A percentile compares a stretch with the other conserved stretches of the same genome.
These are phyloP conservation scores for Mrakia frigida DNA, from an alignment of 768 basidiomycete genomes.

Conservation along the genomic window DNA sequence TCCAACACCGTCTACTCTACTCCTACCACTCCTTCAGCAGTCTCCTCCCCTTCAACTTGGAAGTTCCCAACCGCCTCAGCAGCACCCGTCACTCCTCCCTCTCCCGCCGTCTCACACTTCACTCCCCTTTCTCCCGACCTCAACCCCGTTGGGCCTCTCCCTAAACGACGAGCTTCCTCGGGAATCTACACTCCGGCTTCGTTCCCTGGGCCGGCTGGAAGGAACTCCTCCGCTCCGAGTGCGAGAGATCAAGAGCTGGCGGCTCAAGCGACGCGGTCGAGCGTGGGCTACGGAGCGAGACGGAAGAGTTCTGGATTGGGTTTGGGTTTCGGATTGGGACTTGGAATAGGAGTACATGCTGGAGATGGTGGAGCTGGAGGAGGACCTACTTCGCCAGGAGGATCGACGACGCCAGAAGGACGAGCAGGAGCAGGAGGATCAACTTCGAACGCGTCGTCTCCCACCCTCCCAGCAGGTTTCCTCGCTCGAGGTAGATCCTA, in stretches of 20 bases:
- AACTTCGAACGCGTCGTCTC: not conserved
- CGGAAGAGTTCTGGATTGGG: not conserved
- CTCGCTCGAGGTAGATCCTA: not conserved
- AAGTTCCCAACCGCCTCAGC: not conserved
- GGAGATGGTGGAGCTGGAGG: not conserved
- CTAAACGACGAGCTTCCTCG: not conserved
- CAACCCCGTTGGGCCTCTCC: not conserved
- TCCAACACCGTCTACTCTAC: not conserved
- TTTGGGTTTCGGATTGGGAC: not conserved
- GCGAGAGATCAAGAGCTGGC: not conserved
- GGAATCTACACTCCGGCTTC: not conserved
- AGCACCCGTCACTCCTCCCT: not conserved
- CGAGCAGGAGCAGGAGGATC: not conserved
- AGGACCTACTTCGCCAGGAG: not conserved
- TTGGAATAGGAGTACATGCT: too few species aligned
- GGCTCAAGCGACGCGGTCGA: not conserved
- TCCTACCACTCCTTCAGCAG: not conserved
- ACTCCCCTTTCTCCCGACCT: conserved; percentile 1
- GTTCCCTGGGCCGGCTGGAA: not conserved
- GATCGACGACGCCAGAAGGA: not conserved
- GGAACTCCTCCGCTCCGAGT: not conserved
- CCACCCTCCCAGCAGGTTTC: not conserved
- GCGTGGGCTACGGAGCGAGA: not conserved
- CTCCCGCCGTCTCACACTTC: not conserved
- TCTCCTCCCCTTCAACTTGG: not conserved